A percentile compares a stretch with the other conserved stretches of the same genome.
These are phyloP conservation scores for Psilocybe mexicana DNA, from an alignment of 1,284 basidiomycete species.

Conservation along the genomic window DNA sequence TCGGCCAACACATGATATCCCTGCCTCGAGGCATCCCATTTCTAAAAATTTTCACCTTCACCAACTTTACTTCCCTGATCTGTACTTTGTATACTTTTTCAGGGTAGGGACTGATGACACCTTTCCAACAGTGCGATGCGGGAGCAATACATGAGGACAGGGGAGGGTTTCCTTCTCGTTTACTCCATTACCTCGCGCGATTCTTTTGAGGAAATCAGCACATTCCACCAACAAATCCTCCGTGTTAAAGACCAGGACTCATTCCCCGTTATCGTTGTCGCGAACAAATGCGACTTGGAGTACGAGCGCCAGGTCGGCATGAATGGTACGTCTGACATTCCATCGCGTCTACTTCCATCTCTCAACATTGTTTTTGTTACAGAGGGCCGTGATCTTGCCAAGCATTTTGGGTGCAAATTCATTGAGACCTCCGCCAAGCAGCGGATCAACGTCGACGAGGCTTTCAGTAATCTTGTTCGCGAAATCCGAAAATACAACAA, in stretches of 20 bases:
- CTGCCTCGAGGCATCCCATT: slow-evolving; percentile 16
- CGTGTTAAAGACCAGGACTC: slow-evolving; percentile 97
- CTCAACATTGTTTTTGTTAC: slow-evolving; percentile 14
- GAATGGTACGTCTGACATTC: slow-evolving; percentile 65
- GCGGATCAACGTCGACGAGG: slow-evolving; percentile 97
- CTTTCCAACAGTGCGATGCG: slow-evolving; percentile 81
- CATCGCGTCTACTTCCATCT: background rate
- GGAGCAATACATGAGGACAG: slow-evolving; percentile 96
- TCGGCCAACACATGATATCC: slow-evolving; percentile 7
- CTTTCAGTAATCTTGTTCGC: slow-evolving; percentile 95
- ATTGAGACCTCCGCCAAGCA: slow-evolving; percentile 99
- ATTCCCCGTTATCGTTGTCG: slow-evolving; percentile 97
- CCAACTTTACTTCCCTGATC: background rate
- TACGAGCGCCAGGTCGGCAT: slow-evolving; percentile 97
- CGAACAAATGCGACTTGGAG: slow-evolving; percentile 99
- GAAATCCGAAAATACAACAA: slow-evolving; percentile 98
- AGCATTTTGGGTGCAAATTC: slow-evolving; percentile 95
- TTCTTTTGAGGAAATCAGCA: slow-evolving; percentile 97
- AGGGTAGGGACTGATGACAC: slow-evolving; percentile 1
- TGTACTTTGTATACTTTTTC: background rate
- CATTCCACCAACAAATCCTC: slow-evolving; percentile 97
- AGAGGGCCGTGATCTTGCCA: slow-evolving; percentile 98
- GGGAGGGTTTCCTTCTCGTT: slow-evolving; percentile 97
- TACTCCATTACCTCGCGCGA: slow-evolving; percentile 98
- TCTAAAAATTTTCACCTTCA: background rate